Percentiles rank a stretch among this genome's conserved stretches.
These are phyloP conservation scores for Neofusicoccum parvum DNA, from an alignment of 2,329 filamentous ascomycete species.

Conservation along the genomic window DNA sequence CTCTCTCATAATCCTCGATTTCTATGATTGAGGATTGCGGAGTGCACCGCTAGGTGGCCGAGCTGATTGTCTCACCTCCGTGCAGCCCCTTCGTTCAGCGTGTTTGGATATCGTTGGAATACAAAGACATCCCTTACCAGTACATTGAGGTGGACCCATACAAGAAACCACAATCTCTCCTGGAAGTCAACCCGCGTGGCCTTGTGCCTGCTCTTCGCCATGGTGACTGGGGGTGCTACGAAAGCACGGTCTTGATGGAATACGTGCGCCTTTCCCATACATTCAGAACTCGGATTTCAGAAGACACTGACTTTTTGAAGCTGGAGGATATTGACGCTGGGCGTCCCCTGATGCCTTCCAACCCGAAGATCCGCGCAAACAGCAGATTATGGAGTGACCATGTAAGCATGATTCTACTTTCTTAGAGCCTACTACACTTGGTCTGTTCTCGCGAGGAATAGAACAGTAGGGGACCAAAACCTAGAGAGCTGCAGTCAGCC, in stretches of 20 bases:
- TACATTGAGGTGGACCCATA: slow-evolving; percentile 86
- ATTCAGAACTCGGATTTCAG: no score
- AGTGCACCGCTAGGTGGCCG: no score
- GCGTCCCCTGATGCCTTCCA: slow-evolving; percentile 64
- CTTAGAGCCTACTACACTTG: no score
- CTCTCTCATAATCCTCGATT: no score
- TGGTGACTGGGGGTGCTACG: slow-evolving; percentile 79
- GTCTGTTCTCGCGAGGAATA: no score
- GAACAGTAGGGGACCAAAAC: no score
- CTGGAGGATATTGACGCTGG: slow-evolving; percentile 72
- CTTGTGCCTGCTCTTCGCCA: slow-evolving; percentile 76
- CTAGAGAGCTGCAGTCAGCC: no score
- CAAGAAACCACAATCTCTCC: slow-evolving; percentile 68
- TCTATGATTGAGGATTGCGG: no score
- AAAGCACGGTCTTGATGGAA: slow-evolving; percentile 82
- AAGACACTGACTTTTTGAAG: slow-evolving; percentile 40
- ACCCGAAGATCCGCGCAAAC: slow-evolving; percentile 69
- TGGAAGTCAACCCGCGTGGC: slow-evolving; percentile 76
- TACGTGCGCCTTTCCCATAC: slow-evolving; percentile 56
- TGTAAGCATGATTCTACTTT: slow-evolving; percentile 43
- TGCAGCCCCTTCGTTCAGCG: slow-evolving; percentile 79
- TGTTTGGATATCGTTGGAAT: slow-evolving; percentile 85
- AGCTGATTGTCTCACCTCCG: not conserved
- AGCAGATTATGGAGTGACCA: slow-evolving; percentile 81
- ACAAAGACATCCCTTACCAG: slow-evolving; percentile 77